These are phyloP conservation scores for Hapsidospora chrysogenum DNA, from an alignment of 495 filamentous ascomycete species.

Conservation along the genomic window DNA sequence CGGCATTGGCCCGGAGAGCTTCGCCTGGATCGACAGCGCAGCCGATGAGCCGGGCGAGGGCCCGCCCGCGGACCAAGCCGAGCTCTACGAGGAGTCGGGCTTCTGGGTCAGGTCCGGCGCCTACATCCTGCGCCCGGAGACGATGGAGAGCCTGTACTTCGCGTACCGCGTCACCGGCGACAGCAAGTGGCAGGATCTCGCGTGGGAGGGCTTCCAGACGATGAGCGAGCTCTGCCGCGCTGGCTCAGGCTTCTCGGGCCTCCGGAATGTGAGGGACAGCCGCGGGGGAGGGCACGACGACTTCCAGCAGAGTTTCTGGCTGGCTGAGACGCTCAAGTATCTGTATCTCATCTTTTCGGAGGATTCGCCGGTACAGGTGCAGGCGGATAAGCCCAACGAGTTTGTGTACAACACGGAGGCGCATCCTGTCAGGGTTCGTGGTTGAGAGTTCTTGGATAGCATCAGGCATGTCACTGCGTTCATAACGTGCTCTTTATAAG, in stretches of 20 bases:
- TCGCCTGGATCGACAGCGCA: slow-evolving; percentile 44
- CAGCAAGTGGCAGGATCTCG: slow-evolving; percentile 59
- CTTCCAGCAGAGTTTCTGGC: slow-evolving; percentile 79
- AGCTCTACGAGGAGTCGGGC: slow-evolving; percentile 46
- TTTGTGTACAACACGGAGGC: slow-evolving; percentile 73
- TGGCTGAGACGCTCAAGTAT: slow-evolving; percentile 84
- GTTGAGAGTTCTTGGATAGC: too few species aligned
- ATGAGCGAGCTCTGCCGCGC: slow-evolving; percentile 51
- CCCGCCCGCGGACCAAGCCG: slow-evolving; percentile 27
- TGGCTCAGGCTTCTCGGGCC: slow-evolving; percentile 46
- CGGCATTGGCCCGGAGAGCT: slow-evolving; percentile 64
- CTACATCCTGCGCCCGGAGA: slow-evolving; percentile 74
- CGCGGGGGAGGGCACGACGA: slow-evolving; percentile 46
- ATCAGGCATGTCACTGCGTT: too few species aligned
- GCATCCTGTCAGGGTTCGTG: slow-evolving; percentile 46
- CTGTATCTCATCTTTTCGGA: slow-evolving; percentile 49
- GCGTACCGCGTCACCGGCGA: slow-evolving; percentile 66
- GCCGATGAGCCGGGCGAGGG: slow-evolving; percentile 18
- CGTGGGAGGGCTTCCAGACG: slow-evolving; percentile 62
- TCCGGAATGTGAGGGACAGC: slow-evolving; percentile 46
- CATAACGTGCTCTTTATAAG: too few species aligned
- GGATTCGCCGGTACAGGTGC: slow-evolving; percentile 43
- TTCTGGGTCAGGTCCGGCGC: slow-evolving; percentile 48
- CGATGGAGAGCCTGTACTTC: slow-evolving; percentile 80
- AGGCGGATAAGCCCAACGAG: slow-evolving; percentile 29